Conservation (phyloP, 108 stramenopile species). For the Skeletonema potamos region DNA sequence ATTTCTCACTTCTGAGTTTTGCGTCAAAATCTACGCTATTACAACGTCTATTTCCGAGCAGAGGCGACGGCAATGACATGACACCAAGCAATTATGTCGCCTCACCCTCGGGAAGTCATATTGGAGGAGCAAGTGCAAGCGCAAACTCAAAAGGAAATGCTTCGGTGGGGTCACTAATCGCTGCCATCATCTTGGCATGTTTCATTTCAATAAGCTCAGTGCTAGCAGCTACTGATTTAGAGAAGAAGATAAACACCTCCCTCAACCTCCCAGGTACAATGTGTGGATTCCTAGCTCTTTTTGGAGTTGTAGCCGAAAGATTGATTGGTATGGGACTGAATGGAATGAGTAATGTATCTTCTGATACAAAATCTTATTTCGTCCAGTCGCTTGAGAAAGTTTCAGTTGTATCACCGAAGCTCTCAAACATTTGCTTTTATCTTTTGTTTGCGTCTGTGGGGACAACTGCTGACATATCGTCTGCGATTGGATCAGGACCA, state of each 20-base stretch:
- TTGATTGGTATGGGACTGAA: constrained; percentile 8
- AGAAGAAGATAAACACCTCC: constrained; percentile 6
- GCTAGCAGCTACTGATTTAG: constrained; percentile 11
- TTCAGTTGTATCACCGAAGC: constrained; percentile 17
- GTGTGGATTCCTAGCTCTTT: constrained; percentile 59
- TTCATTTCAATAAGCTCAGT: constrained; percentile 16
- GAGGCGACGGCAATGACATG: not conserved
- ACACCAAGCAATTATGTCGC: not conserved
- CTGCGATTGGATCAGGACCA: constrained; percentile 43
- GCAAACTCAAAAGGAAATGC: not conserved
- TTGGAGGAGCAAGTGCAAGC: not conserved
- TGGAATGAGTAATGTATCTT: not conserved
- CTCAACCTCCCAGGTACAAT: constrained; percentile 56
- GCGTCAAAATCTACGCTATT: constrained; percentile 44
- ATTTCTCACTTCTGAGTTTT: constrained; percentile 58
- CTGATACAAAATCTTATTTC: not conserved
- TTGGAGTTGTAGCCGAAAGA: constrained; percentile 32
- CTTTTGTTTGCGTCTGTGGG: constrained; percentile 76
- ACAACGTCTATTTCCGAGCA: constrained; percentile 18
- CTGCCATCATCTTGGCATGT: constrained; percentile 19
- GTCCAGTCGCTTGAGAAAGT: constrained; percentile 15
- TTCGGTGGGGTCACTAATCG: not conserved
- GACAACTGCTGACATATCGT: constrained; percentile 50
- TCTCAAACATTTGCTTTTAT: constrained; percentile 59
- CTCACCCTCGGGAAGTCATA: not conserved